Evolutionary conservation across 2,329 filamentous ascomycete species (phyloP), one percentile per base, ranked within the genome.

Genomic region (Hymenoscyphus albidus): DNA sequence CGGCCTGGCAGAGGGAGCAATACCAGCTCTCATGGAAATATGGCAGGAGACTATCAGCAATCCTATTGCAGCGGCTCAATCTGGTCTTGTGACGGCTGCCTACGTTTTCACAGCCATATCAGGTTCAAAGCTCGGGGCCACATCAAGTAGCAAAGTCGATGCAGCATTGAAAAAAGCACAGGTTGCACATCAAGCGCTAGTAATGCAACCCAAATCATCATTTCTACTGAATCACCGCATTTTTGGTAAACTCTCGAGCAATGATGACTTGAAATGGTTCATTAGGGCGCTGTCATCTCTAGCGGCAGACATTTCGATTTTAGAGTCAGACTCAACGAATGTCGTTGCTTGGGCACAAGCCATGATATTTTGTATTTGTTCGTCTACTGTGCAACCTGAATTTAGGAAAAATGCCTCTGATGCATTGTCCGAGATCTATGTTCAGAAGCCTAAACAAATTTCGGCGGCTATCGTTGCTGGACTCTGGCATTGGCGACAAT

Each of bases 161-260:
- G 73, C 82, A 1, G 72, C 88, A 42, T 76, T 85, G 27, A 89
- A 90, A 72, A 88, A 87, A 71, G 82, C 85, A 31, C 80, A 85
- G 38, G 78, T 93, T 32, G 76, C 83, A 31, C 84, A 87, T 59
- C 87, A 92, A 70, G 86, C 86, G 12, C 81, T 96, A 65, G 82
- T 83, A 1, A 76, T 88, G 44, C 87, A 88, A n/a, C 88, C 91
- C 0, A 97, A 96, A 75, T 88, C 91, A 14, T 96, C 94, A 0
- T 95, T 96, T 75, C 80, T 98, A 22, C 82, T 98, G 5, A 97
- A 91, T 72, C 84, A 90, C 40, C 89, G 91, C 67, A 86, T 97
- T 5, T 98, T 95, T 77, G 88, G 88, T 44, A 97, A 97, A 74
- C 73, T 97, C 31, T 82, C 83, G 1, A 78, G 82, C 0, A 87